Evolutionary conservation across 139 green algal genomes (phyloP).

Genomic region (Spirogloea muscicola): DNA sequence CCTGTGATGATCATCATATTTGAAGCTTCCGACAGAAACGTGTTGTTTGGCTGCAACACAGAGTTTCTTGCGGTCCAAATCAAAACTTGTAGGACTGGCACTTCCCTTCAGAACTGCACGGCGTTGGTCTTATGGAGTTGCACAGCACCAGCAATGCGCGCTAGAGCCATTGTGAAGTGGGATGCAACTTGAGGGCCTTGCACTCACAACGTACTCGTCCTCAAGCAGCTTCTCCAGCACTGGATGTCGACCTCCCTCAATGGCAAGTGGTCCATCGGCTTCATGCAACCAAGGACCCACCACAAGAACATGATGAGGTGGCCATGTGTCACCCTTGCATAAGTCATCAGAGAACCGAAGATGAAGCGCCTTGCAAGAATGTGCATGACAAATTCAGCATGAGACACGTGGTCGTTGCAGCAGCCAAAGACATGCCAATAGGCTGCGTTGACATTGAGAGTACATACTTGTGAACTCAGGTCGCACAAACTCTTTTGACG

Average conservation of each 20-base stretch:
- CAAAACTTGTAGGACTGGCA: not conserved
- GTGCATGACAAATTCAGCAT: not conserved
- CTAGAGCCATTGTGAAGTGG: not conserved
- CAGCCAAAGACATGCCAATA: not conserved
- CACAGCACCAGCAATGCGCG: no score
- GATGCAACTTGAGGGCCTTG: not conserved
- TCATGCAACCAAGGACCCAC: not conserved
- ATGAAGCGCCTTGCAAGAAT: not conserved
- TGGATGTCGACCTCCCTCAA: conserved; percentile 66
- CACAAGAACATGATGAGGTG: not conserved
- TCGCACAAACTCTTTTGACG: conserved; percentile 47
- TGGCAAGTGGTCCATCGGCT: conserved; percentile 41
- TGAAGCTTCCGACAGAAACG: conserved; percentile 41
- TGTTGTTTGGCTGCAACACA: conserved; percentile 40
- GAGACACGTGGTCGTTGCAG: not conserved
- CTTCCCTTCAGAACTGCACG: not conserved
- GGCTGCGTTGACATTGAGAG: no score
- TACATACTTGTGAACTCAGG: conserved; percentile 44
- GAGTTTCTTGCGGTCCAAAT: not conserved
- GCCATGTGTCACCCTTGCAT: not conserved
- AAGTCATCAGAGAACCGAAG: not conserved
- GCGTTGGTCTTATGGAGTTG: not conserved
- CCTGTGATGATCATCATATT: conserved; percentile 65
- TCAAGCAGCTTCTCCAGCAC: conserved; percentile 65
- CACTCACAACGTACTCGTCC: conserved; percentile 36